These are phyloP conservation scores for Pascua sp. DNA, from an alignment of 1,284 basidiomycete species.

Conservation along the genomic window DNA sequence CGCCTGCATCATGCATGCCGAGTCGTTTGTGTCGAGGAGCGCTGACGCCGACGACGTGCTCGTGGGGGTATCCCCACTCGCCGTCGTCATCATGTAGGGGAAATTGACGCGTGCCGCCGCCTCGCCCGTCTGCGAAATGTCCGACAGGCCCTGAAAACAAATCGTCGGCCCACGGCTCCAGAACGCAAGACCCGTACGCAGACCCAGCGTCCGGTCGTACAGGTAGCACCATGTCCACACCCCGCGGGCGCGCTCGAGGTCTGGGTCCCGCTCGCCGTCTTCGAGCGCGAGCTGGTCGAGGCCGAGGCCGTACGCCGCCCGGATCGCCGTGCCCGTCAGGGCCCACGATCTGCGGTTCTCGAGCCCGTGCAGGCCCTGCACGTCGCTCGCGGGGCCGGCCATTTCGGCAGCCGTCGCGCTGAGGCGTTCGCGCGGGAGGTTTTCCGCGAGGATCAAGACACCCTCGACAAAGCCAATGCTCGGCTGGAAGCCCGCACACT, in stretches of 20 bases:
- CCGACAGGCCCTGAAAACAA: constrained; percentile 47
- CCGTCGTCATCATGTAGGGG: constrained; percentile 40
- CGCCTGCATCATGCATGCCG: constrained; percentile 41
- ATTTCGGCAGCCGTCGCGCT: constrained; percentile 13
- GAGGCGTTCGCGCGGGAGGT: constrained; percentile 32
- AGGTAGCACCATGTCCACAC: constrained; percentile 53
- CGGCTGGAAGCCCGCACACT: constrained; percentile 44
- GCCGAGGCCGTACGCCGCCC: constrained; percentile 45
- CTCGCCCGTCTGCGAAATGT: constrained; percentile 44
- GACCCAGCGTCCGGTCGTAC: constrained; percentile 49
- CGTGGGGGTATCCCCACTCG: constrained; percentile 1
- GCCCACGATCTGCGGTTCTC: constrained; percentile 50
- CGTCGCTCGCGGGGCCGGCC: constrained; percentile 23
- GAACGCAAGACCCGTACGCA: constrained; percentile 50
- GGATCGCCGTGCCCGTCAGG: constrained; percentile 48
- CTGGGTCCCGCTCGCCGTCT: constrained; percentile 33
- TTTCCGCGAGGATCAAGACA: constrained; percentile 48
- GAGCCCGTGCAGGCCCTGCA: constrained; percentile 35
- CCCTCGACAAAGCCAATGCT: constrained; percentile 51
- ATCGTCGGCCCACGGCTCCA: constrained; percentile 50
- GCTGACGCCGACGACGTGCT: not conserved
- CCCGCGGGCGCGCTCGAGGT: constrained; percentile 46
- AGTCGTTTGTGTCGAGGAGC: constrained; percentile 22
- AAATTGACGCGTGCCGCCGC: constrained; percentile 46
- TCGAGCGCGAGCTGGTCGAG: constrained; percentile 44